phyloP scores from a whole-genome alignment of 345 rosid genomes.

The Psidium friedrichsthalianum region DNA sequence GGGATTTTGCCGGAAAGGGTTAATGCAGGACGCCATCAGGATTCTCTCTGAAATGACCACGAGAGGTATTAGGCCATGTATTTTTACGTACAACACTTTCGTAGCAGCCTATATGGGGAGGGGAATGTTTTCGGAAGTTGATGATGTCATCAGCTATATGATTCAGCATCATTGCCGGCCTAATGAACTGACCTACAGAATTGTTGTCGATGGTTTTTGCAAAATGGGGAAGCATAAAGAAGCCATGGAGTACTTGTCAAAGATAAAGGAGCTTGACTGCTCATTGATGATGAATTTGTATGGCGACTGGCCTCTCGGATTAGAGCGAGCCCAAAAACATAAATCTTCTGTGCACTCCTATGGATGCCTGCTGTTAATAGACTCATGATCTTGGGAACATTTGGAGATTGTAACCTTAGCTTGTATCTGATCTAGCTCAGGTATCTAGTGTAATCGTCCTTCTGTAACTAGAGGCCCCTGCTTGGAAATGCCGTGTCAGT shows the following conservation, averaged over 20 bases:
- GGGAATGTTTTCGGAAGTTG: constrained; percentile 57
- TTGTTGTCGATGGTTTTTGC: constrained; percentile 78
- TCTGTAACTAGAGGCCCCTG: neutral
- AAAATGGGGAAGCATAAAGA: constrained; percentile 51
- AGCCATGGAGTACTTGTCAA: constrained; percentile 69
- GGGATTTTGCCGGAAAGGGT: constrained; percentile 81
- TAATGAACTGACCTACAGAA: constrained; percentile 76
- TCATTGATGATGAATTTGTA: constrained; percentile 32
- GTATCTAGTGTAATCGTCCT: neutral
- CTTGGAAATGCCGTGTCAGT: neutral
- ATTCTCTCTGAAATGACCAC: constrained; percentile 63
- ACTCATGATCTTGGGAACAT: neutral
- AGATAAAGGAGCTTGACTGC: constrained; percentile 44
- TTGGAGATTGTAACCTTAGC: neutral
- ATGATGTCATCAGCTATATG: constrained; percentile 65
- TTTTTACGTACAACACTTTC: constrained; percentile 80
- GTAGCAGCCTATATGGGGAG: constrained; percentile 53
- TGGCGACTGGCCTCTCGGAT: constrained; percentile 52
- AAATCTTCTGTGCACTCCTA: neutral
- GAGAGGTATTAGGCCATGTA: constrained; percentile 63
- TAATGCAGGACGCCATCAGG: constrained; percentile 77
- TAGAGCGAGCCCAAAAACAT: constrained; percentile 37
- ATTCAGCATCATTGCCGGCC: constrained; percentile 57
- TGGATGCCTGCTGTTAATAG: neutral
- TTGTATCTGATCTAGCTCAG: neutral